These are phyloP conservation scores for Pythium utonaiense DNA, from an alignment of 352 stramenopile species.

Conservation along the genomic window DNA sequence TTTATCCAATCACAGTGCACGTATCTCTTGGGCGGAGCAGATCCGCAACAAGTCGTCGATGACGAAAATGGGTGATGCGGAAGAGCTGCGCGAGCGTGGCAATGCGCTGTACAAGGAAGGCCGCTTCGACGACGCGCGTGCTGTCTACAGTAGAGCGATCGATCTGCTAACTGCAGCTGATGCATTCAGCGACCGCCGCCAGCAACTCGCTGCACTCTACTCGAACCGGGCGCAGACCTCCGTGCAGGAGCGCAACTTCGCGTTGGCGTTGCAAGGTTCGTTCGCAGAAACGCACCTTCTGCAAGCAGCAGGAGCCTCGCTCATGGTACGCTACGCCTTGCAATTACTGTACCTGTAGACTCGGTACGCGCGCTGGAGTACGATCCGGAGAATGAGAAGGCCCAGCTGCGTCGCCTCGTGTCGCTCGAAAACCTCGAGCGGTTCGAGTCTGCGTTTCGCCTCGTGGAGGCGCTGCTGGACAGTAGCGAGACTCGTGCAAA, in stretches of 20 bases:
- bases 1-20: constrained; percentile 2
- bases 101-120: constrained; percentile 54
- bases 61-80: constrained; percentile 21
- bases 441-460: constrained; percentile 54
- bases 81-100: constrained; percentile 37
- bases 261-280: constrained; percentile 48
- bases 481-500: background rate
- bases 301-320: too few relatives aligned
- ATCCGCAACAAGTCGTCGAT: too few relatives aligned
- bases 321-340: too few relatives aligned
- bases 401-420: constrained; percentile 50
- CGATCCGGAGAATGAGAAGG: constrained; percentile 65
- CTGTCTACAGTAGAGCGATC: constrained; percentile 47
- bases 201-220: constrained; percentile 33
- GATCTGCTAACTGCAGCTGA: constrained; percentile 10
- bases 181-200: background rate
- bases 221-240: constrained; percentile 68
- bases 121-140: constrained; percentile 53
- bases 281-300: too few relatives aligned
- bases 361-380: constrained; percentile 46
- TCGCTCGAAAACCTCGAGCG: constrained; percentile 76
- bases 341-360: constrained; percentile 34
- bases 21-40: too few relatives aligned
- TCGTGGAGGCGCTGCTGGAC: constrained; percentile 48
- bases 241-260: constrained; percentile 75